Conservation (phyloP, 2,329 filamentous ascomycete species). For the Monosporascus sp. region DNA sequence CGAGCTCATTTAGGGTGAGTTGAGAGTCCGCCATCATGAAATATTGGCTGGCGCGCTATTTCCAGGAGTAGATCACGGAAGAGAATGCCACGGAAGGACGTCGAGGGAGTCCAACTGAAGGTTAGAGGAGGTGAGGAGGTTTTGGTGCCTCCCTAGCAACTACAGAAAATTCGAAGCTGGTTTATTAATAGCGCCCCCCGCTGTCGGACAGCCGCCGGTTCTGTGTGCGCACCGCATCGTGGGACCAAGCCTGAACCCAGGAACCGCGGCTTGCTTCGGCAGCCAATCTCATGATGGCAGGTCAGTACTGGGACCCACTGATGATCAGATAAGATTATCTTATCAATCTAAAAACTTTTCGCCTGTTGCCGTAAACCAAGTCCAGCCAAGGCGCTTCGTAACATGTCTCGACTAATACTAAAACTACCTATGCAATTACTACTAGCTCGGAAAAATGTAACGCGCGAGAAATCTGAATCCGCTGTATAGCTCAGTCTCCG, state of each 20-base stretch:
- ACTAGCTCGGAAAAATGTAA: no score
- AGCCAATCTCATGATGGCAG: background rate
- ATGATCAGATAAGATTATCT: conserved; percentile 24
- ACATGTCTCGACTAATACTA: no score
- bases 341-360: conserved; percentile 22
- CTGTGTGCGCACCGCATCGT: no score
- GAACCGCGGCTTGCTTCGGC: background rate
- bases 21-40: conserved; percentile 25
- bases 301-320: background rate
- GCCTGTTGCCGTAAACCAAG: no score
- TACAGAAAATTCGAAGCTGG: no score
- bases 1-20: conserved; percentile 37
- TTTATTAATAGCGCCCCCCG: background rate
- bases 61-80: conserved; percentile 1
- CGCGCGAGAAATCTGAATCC: no score
- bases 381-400: no score
- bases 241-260: background rate
- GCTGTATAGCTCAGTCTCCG: no score
- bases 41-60: conserved; percentile 3
- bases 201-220: background rate
- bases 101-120: background rate
- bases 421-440: no score
- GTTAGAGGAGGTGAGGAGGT: background rate
- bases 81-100: background rate
- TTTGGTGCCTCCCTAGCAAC: no score